phyloP scores from a whole-genome alignment of 129 eudicot genomes.

The Dittrichia graveolens region DNA sequence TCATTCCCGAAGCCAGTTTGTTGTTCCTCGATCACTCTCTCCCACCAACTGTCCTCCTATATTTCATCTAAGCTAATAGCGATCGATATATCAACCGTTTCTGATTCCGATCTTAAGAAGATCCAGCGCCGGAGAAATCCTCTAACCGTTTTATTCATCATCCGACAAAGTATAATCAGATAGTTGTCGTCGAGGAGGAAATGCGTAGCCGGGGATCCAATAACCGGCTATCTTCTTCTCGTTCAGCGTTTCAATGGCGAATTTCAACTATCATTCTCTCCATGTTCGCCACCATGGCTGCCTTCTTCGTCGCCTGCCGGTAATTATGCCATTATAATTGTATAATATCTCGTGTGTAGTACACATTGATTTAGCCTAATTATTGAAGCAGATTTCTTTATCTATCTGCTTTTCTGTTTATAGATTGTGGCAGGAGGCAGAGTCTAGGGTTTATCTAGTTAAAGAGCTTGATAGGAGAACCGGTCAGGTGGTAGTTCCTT shows the following conservation, averaged over 20 bases:
- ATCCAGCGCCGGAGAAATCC: conserved; percentile 18
- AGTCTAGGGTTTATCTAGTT: conserved; percentile 60
- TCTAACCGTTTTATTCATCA: neutral
- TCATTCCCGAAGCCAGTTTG: neutral
- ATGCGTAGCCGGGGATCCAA: conserved; percentile 73
- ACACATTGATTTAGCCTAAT: conserved; percentile 18
- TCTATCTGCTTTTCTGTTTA: neutral
- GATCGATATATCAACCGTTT: neutral
- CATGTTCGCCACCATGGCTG: conserved; percentile 85
- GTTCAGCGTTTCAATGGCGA: conserved; percentile 51
- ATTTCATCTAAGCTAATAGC: conserved; percentile 2
- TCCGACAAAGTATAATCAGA: conserved; percentile 1
- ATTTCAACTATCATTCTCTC: conserved; percentile 54
- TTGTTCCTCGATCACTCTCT: conserved; percentile 29
- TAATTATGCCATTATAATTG: conserved; percentile 4
- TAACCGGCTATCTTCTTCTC: conserved; percentile 51
- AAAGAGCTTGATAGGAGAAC: conserved; percentile 73
- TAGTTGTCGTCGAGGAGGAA: conserved; percentile 24
- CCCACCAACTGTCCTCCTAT: conserved; percentile 25
- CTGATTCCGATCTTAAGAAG: conserved; percentile 8
- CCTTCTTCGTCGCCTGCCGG: conserved; percentile 77
- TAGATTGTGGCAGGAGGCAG: conserved; percentile 94
- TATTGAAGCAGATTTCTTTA: neutral
- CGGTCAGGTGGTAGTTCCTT: conserved; percentile 54
- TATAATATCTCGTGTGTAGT: neutral